phyloP scores from a whole-genome alignment of 2,329 filamentous ascomycete genomes.

The Trichoderma breve region DNA sequence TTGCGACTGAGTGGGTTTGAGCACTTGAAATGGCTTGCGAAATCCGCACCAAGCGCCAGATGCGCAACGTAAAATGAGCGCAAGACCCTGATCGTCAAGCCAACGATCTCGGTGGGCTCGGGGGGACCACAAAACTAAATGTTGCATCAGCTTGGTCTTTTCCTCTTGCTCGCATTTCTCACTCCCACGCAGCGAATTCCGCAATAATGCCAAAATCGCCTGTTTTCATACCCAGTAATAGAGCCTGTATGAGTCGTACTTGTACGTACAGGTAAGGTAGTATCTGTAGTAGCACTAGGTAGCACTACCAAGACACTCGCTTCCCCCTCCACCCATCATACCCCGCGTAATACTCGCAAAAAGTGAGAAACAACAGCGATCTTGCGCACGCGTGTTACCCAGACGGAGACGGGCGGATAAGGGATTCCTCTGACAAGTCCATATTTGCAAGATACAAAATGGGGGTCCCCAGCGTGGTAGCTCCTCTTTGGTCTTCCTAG shows the following conservation, averaged over 20 bases:
- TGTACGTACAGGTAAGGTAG: background rate
- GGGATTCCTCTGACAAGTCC: constrained; percentile 6
- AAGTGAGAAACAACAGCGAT: background rate
- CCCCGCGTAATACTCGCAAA: constrained; percentile 2
- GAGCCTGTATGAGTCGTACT: background rate
- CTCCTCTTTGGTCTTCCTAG: background rate
- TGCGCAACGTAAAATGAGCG: constrained; percentile 8
- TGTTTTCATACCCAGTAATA: background rate
- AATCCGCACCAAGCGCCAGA: constrained; percentile 10
- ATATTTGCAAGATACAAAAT: constrained; percentile 15
- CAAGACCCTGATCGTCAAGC: constrained; percentile 17
- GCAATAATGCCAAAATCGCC: background rate
- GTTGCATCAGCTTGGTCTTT: constrained; percentile 7
- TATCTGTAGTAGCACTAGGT: background rate
- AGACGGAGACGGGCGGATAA: constrained; percentile 12
- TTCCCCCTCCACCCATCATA: background rate
- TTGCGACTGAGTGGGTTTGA: background rate
- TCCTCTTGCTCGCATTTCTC: background rate
- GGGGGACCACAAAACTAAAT: background rate
- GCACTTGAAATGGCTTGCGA: background rate
- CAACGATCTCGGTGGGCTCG: constrained; percentile 11
- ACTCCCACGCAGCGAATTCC: background rate
- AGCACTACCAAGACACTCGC: background rate
- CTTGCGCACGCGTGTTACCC: background rate
- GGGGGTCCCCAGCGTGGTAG: background rate